Base-by-base conservation (phyloP, 345 rosid genomes). In the Durio zibethinus region DNA sequence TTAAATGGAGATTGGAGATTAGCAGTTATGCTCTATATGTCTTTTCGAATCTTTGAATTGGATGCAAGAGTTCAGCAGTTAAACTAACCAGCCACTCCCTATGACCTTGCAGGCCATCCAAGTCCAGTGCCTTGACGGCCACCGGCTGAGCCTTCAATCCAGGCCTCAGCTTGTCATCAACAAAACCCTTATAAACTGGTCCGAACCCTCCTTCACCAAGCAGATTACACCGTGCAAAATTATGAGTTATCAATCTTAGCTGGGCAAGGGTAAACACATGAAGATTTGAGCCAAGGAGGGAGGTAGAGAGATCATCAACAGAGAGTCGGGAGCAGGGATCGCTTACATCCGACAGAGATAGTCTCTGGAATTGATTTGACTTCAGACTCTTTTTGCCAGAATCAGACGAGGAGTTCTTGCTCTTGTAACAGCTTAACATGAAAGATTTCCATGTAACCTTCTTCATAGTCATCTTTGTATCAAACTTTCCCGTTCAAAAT, bases 141-240 rank as follows among this genome's bases (percentile, higher is more conserved):
- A 92, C 94, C 25, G 92, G 88, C 71, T 89, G 97, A 57, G 94
- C 83, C 65, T 80, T 80, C 76, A 87, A 75, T 52, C 92, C 93
- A 0, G 82, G 90, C 81, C 86, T 82, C 25, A 89, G 69, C 76
- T 86, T 88, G 72, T 86, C 91, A 78, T 87, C 89, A 3, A 87
- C 33, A 33, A 91, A 90, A 21, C 97, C 98, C 75, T 93, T 91
- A 76, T 89, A 87, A 63, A 93, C 97, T 0, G 89, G 92, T 2
- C 98, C 97, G 38, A 93, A 91, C 65, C 97, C 93, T 5, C 97
- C 98, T 87, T 89, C 90, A 0, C 97, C 98, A 4, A 91, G 81
- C 71, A 90, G 72, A 72, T 88, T 91, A 82, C 81, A 80, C 78
- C 90, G 69, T 1, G 90, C 78, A 72, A 90, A 93, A 77, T 77